Percentiles rank a stretch among this genome's conserved stretches.
Conservation (phyloP, 2,329 filamentous ascomycete genomes). For the Metarhizium sp. region DNA sequence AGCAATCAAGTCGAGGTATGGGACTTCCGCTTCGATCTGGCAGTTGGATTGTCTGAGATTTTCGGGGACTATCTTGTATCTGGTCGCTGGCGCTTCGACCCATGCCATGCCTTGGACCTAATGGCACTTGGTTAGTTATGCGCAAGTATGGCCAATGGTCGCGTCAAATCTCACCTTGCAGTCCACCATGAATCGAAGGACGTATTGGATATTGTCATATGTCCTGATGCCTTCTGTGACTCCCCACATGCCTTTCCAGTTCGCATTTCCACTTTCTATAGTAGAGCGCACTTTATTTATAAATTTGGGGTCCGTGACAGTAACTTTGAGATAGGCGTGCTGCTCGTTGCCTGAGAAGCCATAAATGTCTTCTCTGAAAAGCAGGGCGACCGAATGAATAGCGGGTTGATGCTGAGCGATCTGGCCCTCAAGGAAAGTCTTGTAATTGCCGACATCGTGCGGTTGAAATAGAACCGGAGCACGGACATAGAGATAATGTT, state of each 20-base stretch:
- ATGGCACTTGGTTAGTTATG: constrained; percentile 4
- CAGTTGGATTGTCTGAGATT: constrained; percentile 76
- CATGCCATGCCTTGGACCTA: constrained; percentile 92
- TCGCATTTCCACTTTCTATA: constrained; percentile 68
- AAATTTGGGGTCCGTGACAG: constrained; percentile 78
- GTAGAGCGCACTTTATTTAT: constrained; percentile 66
- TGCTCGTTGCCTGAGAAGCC: constrained; percentile 90
- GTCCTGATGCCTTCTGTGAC: constrained; percentile 67
- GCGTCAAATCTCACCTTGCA: constrained; percentile 51
- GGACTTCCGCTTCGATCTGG: constrained; percentile 85
- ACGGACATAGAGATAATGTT: constrained; percentile 90
- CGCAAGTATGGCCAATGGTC: neutral
- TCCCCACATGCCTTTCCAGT: constrained; percentile 81
- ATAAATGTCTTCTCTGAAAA: constrained; percentile 83
- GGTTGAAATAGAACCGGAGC: constrained; percentile 75
- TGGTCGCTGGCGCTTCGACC: constrained; percentile 73
- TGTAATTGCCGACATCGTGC: constrained; percentile 70
- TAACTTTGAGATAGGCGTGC: constrained; percentile 88
- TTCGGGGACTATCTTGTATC: constrained; percentile 61
- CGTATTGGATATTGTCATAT: constrained; percentile 93
- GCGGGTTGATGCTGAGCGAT: constrained; percentile 63
- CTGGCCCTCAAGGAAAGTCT: constrained; percentile 69
- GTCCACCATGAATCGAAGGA: constrained; percentile 96
- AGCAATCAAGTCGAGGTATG: constrained; percentile 74
- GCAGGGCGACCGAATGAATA: constrained; percentile 73